Conservation (phyloP, 2,329 filamentous ascomycete genomes). For the Albophoma yamanashiensis region DNA sequence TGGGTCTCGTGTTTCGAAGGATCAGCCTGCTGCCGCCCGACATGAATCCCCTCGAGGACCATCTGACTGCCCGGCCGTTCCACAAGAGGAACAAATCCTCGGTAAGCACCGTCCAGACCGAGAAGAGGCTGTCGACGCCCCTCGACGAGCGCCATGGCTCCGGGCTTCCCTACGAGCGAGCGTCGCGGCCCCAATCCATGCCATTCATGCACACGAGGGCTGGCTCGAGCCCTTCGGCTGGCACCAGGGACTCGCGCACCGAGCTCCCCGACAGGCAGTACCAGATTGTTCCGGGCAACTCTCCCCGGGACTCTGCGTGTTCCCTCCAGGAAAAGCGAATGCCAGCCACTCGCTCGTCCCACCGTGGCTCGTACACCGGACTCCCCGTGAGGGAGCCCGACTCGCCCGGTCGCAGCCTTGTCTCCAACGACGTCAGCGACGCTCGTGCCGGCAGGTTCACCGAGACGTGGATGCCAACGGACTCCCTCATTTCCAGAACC, state of each 20-base stretch:
- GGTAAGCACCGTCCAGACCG: conserved; percentile 32
- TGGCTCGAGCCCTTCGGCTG: conserved; percentile 46
- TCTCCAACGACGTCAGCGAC: conserved; percentile 14
- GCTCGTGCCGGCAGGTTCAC: conserved; percentile 35
- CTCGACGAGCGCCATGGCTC: conserved; percentile 31
- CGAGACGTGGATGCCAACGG: conserved; percentile 43
- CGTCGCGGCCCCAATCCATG: conserved; percentile 44
- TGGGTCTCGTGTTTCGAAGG: conserved; percentile 69
- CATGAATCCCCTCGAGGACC: conserved; percentile 86
- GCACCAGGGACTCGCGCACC: conserved; percentile 40
- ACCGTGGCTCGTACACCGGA: conserved; percentile 37
- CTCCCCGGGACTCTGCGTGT: conserved; percentile 31
- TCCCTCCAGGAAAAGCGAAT: conserved; percentile 36
- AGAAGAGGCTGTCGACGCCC: conserved; percentile 49
- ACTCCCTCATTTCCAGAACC: conserved; percentile 42
- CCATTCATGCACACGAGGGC: conserved; percentile 73
- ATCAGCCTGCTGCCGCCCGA: conserved; percentile 79
- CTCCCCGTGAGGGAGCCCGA: conserved; percentile 32
- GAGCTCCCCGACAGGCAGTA: conserved; percentile 47
- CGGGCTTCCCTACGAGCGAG: conserved; percentile 30
- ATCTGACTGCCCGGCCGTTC: conserved; percentile 58
- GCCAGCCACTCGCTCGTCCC: conserved; percentile 25
- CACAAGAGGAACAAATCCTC: conserved; percentile 69
- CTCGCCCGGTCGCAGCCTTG: conserved; percentile 14
- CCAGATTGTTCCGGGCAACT: conserved; percentile 33